Base-by-base conservation (phyloP, 2,329 filamentous ascomycete genomes). In the Aspergillus versicolor region DNA sequence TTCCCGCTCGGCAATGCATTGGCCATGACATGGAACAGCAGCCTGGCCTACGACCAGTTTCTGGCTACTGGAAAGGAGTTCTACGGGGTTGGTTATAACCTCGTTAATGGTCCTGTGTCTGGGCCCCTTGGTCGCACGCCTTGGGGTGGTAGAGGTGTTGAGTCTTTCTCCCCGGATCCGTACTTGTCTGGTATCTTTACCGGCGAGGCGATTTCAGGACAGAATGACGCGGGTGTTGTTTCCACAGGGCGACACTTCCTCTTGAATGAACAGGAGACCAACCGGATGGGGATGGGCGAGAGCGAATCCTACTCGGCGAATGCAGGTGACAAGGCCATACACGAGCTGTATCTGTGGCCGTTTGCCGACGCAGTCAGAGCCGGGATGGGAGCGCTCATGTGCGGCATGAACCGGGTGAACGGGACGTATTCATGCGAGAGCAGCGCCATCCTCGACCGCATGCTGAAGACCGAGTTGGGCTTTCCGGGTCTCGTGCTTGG, bases 341-440 rank as follows among this genome's bases (percentile, higher is more conserved):
- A 88, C 62, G 86, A 89, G 68, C 77, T 83, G n/a, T 89, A 89
- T 55, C 76, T 85, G 1, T 88, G 84, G 81, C 86, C 86, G 0
- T 89, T 88, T 58, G 80, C 83, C 58, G 83, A 88, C 56, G 81
- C 83, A 0, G 71, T 89, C 3, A 76, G 71, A 9, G 84, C 84
- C 4, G 84, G 84, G 0, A 81, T 80, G 45, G 45, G 45, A 13
- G 30, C 45, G 5, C 13, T 48, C 24, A 46, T 46, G 44, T 46
- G 44, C n/a, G 44, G 12, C 7, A 46, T 46, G 44, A 66, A 78
- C 63, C 87, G 89, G 64, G 70, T 91, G 73, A 94, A 95, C 79
- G 91, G 91, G 74, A 90, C 86, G 3, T 91, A 92, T 62, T 82
- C 74, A 17, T 93, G 90, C 73, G 88, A 93, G 67, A 93, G 94